Percentiles rank a stretch among this genome's conserved stretches.
phyloP scores from a whole-genome alignment of 2,329 filamentous ascomycete genomes.

The Aureobasidium pullulans region DNA sequence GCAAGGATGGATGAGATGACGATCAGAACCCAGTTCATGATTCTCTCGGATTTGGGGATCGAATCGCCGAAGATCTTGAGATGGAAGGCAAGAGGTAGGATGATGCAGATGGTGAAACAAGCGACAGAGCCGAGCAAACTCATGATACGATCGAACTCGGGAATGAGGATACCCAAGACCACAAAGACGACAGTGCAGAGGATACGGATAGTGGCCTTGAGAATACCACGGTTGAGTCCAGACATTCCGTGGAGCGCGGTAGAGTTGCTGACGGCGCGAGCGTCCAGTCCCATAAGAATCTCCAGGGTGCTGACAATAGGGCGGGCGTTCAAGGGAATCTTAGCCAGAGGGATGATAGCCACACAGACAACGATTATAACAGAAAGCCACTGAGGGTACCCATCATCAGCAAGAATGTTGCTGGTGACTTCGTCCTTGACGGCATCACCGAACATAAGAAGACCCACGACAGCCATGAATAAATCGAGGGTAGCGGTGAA shows the following conservation, averaged over 20 bases:
- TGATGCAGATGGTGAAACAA: conserved; percentile 91
- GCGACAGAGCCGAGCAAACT: conserved; percentile 81
- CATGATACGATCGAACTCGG: conserved; percentile 84
- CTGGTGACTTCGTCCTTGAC: conserved; percentile 84
- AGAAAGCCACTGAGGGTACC: conserved; percentile 68
- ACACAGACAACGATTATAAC: conserved; percentile 78
- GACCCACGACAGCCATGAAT: conserved; percentile 71
- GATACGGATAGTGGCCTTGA: conserved; percentile 58
- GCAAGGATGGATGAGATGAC: conserved; percentile 63
- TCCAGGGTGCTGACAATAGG: conserved; percentile 83
- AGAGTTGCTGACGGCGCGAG: conserved; percentile 44
- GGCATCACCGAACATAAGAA: conserved; percentile 91
- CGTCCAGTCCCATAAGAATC: conserved; percentile 67
- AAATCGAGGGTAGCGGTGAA: conserved; percentile 80
- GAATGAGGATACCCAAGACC: conserved; percentile 63
- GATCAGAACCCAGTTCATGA: conserved; percentile 63
- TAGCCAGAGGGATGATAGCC: conserved; percentile 88
- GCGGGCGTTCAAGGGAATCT: conserved; percentile 83
- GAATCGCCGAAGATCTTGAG: conserved; percentile 78
- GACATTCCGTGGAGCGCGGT: conserved; percentile 47
- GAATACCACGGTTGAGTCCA: conserved; percentile 48
- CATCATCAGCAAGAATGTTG: conserved; percentile 69
- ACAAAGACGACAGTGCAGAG: conserved; percentile 65
- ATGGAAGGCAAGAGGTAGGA: conserved; percentile 82
- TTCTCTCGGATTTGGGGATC: conserved; percentile 55